Conservation (phyloP, 129 eudicot genomes). For the sunflower (Helianthus annuus) region HanXRQr2.0-SUNRISE NC_035437.2:88777406-88777905, state of each 20-base stretch:
- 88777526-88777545: too few species aligned
- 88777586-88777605: too few species aligned
- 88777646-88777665: neutral
- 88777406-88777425: too few species aligned
- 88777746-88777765: neutral
- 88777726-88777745: neutral
- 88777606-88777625: too few species aligned
- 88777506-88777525: too few species aligned
- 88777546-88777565: too few species aligned
- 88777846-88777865: conserved; percentile 34
- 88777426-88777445: too few species aligned
- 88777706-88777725: neutral
- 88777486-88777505: too few species aligned
- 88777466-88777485: too few species aligned
- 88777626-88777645: too few species aligned
- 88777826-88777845: conserved; percentile 8
- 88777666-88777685: neutral
- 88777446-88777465: too few species aligned
- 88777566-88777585: too few species aligned
- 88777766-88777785: neutral
- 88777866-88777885: conserved; percentile 73
- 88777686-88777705: neutral
- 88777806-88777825: neutral
- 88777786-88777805: neutral
- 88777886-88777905: conserved; percentile 88